phyloP scores from a whole-genome alignment of 441 rosid genomes.

The Syzygium syzygioides region DNA sequence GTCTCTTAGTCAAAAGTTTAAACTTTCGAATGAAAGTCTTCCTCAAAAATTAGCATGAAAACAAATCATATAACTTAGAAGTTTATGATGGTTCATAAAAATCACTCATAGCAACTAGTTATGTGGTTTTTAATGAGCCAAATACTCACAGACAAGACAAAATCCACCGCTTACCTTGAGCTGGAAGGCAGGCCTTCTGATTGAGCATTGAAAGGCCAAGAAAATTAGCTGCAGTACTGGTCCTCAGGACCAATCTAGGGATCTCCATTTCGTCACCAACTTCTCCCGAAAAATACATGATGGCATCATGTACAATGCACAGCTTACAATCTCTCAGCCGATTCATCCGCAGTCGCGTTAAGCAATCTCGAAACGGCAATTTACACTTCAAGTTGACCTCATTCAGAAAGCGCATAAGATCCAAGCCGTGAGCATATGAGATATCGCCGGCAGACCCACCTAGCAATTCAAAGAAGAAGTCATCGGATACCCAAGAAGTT shows the following conservation, averaged over 20 bases:
- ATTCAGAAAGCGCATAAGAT: not conserved
- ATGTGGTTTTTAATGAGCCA: not conserved
- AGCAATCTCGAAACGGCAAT: not conserved
- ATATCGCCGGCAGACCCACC: not conserved
- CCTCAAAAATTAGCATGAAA: not conserved
- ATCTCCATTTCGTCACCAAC: not conserved
- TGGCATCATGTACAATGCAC: not conserved
- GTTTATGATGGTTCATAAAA: not conserved
- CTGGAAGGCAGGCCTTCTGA: not conserved
- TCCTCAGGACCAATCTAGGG: slow-evolving; percentile 4
- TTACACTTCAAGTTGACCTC: not conserved
- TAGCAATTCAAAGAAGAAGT: not conserved
- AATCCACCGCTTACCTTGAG: not conserved
- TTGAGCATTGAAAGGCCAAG: slow-evolving; percentile 1
- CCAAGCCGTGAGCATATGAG: not conserved
- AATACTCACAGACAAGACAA: not conserved
- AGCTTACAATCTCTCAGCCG: not conserved
- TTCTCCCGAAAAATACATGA: slow-evolving; percentile 4
- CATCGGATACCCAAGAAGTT: not conserved
- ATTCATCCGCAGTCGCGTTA: not conserved
- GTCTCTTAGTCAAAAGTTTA: not conserved
- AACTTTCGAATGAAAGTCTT: not conserved
- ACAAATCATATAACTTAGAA: not conserved
- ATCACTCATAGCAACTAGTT: not conserved
- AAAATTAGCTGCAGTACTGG: slow-evolving; percentile 7